Conservation (phyloP, 257 asterid species). For the Nicotiana sylvestris region DNA sequence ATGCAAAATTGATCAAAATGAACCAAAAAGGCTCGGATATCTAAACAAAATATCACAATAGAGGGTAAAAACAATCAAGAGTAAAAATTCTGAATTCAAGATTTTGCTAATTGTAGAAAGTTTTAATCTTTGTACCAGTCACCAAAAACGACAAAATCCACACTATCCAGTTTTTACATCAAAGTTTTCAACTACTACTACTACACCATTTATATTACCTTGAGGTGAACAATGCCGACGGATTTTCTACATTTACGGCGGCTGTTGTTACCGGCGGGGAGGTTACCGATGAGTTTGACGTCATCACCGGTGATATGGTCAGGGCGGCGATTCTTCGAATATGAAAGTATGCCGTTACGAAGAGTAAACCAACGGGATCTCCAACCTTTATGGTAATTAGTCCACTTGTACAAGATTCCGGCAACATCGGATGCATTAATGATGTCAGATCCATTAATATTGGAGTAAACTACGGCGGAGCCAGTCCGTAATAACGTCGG, state of each 20-base stretch:
- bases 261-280: constrained; percentile 21
- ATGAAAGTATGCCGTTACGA: constrained; percentile 69
- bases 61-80: constrained; percentile 9
- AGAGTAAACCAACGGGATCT: constrained; percentile 91
- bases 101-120: constrained; percentile 35
- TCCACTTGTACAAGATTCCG: constrained; percentile 84
- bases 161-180: too few species aligned
- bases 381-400: constrained; percentile 94
- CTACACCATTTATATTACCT: constrained; percentile 31
- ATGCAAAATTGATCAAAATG: not conserved
- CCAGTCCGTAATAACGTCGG: constrained; percentile 66
- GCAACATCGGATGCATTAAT: constrained; percentile 57
- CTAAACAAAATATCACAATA: constrained; percentile 21
- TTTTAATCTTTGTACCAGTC: constrained; percentile 11
- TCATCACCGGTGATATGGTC: constrained; percentile 40
- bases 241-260: constrained; percentile 47
- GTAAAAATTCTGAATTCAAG: constrained; percentile 22
- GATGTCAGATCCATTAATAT: constrained; percentile 47
- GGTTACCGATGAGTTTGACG: constrained; percentile 30
- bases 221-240: constrained; percentile 73
- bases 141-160: constrained; percentile 33
- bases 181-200: too few species aligned
- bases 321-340: constrained; percentile 61
- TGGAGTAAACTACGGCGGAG: constrained; percentile 47
- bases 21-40: constrained; percentile 26